phyloP scores from a whole-genome alignment of 345 rosid species.

The Hirschfeldia incana region DNA sequence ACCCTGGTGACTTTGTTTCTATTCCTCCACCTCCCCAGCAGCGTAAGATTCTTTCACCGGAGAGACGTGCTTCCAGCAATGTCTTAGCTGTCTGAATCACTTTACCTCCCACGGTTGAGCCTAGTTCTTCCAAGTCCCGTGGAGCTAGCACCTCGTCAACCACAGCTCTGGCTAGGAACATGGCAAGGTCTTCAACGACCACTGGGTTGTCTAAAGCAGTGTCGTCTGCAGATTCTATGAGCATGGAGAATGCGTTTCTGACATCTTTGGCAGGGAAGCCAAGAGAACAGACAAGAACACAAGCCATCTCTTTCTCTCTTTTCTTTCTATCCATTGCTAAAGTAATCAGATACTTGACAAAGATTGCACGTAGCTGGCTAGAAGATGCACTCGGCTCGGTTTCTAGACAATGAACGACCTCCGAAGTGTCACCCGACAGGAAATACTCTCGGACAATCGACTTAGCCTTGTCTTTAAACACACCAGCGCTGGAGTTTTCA shows the following conservation, averaged over 20 bases:
- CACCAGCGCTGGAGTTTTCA: slow-evolving; percentile 45
- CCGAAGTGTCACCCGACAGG: slow-evolving; percentile 63
- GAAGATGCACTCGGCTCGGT: slow-evolving; percentile 48
- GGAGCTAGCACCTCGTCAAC: slow-evolving; percentile 88
- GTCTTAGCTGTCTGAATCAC: slow-evolving; percentile 79
- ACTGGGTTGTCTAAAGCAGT: slow-evolving; percentile 78
- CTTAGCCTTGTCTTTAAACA: slow-evolving; percentile 65
- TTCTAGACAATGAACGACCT: slow-evolving; percentile 63
- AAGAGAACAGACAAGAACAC: slow-evolving; percentile 68
- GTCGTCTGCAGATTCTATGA: slow-evolving; percentile 80
- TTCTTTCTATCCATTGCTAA: slow-evolving; percentile 86
- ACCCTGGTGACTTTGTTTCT: slow-evolving; percentile 50
- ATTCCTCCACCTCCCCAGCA: slow-evolving; percentile 84
- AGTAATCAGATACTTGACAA: slow-evolving; percentile 71
- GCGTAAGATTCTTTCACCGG: slow-evolving; percentile 76
- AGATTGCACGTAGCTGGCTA: slow-evolving; percentile 62
- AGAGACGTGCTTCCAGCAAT: slow-evolving; percentile 68
- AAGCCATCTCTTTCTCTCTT: slow-evolving; percentile 92
- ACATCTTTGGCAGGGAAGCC: slow-evolving; percentile 71
- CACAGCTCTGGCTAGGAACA: slow-evolving; percentile 82
- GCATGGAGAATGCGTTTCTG: slow-evolving; percentile 59
- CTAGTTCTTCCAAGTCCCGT: slow-evolving; percentile 67
- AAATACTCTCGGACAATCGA: slow-evolving; percentile 74
- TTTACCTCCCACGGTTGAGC: slow-evolving; percentile 49
- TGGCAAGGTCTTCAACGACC: slow-evolving; percentile 80